Evolutionary conservation across 2,329 filamentous ascomycete species (phyloP), one percentile per base, ranked within the genome.

Genomic region (Zasmidium angulare): DNA sequence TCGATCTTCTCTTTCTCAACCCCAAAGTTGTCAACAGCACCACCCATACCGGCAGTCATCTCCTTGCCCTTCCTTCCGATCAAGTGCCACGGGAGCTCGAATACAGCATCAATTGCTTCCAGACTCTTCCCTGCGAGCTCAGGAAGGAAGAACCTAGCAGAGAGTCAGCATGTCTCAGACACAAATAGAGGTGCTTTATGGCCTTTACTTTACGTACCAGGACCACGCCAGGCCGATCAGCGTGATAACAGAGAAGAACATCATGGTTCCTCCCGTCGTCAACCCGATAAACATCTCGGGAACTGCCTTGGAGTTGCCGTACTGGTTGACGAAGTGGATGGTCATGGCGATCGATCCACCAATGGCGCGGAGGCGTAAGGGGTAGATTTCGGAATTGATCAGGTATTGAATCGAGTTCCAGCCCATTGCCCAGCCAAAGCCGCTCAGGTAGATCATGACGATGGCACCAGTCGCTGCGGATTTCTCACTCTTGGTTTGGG

Each of bases 371-470:
- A 93, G 86, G 2, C 89, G 83, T 10, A 92, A 81, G 0, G 89
- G 89, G 77, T 90, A 93, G 61, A 93, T 81, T 71, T 93, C 89
- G 1, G 88, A 87, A 14, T 89, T 91, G 57, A 93, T 82, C 2
- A 93, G 81, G 71, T 92, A 93, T 75, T 91, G 89, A 80, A 70
- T 66, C 29, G 50, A 56, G 53, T 69, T 70, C 68, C 66, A 68
- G 26, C 68, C 61, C 3, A 89, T 78, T 0, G 87, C 87, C 86
- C 87, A 90, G 1, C 87, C 88, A 58, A 85, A 81, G 1, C 87
- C 88, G 0, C 83, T 87, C 20, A 90, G 54, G 53, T 88, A 72
- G 50, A 74, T 73, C 66, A 70, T 69, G 19, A 71, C 71, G 29
- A 90, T 85, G 12, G 89, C 89, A 2, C 84, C 87, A 22, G 82